Evolutionary conservation across 2,329 filamentous ascomycete species (phyloP).

Genomic region (Cadophora luteo-olivacea): DNA sequence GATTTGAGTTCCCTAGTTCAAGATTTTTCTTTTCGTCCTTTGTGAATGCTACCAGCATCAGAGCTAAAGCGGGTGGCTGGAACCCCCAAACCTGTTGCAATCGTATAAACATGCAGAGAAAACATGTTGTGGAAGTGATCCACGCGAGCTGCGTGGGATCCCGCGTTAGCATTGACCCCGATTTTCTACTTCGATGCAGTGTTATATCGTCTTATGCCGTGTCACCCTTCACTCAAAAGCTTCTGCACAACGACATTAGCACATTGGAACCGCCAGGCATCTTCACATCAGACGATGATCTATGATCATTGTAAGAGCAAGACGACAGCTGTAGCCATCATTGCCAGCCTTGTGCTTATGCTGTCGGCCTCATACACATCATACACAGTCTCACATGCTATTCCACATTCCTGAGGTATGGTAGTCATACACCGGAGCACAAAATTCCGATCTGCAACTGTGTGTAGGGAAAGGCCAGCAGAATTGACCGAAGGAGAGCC

Average conservation of each 20-base stretch:
- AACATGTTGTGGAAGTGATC: constrained; percentile 2
- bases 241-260: not conserved
- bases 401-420: no score
- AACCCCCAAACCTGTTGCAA: not conserved
- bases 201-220: constrained; percentile 5
- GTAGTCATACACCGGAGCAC: not conserved
- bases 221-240: not conserved
- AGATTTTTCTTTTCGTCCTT: not conserved
- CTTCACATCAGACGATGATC: not conserved
- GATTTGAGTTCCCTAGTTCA: not conserved
- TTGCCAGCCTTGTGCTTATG: not conserved
- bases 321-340: not conserved
- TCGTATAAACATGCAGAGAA: not conserved
- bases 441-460: not conserved
- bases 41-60: not conserved
- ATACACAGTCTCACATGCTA: not conserved
- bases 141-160: not conserved
- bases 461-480: not conserved
- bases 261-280: not conserved
- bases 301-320: not conserved
- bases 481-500: not conserved
- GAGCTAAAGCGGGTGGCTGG: not conserved
- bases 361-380: not conserved
- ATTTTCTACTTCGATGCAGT: not conserved
- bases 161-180: not conserved